Conservation (phyloP, 225 moss, liverwort and hornwort species). For the Sphagnum contortum region DNA sequence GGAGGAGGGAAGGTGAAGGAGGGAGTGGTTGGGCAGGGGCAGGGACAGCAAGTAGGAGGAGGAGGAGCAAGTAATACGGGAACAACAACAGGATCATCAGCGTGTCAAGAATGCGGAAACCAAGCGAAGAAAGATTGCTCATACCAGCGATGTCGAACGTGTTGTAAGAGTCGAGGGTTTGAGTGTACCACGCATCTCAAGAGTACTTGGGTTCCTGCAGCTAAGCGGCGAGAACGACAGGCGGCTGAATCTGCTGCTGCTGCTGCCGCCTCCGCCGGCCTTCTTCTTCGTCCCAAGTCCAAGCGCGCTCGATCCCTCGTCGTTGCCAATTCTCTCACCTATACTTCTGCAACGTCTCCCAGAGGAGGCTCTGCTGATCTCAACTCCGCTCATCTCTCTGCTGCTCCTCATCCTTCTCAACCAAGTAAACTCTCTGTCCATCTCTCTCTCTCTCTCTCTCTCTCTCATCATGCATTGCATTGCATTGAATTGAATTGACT, state of each 20-base stretch:
- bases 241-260: slow-evolving; percentile 94
- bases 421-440: slow-evolving; percentile 8
- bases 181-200: slow-evolving; percentile 89
- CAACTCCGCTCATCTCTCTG: too few relatives aligned
- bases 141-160: slow-evolving; percentile 85
- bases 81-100: slow-evolving; percentile 37
- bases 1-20: slow-evolving; percentile 7
- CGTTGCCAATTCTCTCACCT: slow-evolving; percentile 67
- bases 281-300: slow-evolving; percentile 86
- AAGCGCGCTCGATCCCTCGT: slow-evolving; percentile 72
- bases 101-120: slow-evolving; percentile 94
- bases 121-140: slow-evolving; percentile 96
- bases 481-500: too few relatives aligned
- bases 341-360: slow-evolving; percentile 72
- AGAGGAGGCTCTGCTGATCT: slow-evolving; percentile 60
- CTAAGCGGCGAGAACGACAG: slow-evolving; percentile 92
- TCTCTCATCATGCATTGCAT: too few relatives aligned
- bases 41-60: too few relatives aligned
- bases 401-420: slow-evolving; percentile 27
- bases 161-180: slow-evolving; percentile 95
- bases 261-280: slow-evolving; percentile 26
- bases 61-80: too few relatives aligned
- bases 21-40: slow-evolving; percentile 6
- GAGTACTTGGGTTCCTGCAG: slow-evolving; percentile 98
- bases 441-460: too few relatives aligned